Conservation (phyloP, 2,329 filamentous ascomycete species). For the Exophiala dermatitidis region DNA sequence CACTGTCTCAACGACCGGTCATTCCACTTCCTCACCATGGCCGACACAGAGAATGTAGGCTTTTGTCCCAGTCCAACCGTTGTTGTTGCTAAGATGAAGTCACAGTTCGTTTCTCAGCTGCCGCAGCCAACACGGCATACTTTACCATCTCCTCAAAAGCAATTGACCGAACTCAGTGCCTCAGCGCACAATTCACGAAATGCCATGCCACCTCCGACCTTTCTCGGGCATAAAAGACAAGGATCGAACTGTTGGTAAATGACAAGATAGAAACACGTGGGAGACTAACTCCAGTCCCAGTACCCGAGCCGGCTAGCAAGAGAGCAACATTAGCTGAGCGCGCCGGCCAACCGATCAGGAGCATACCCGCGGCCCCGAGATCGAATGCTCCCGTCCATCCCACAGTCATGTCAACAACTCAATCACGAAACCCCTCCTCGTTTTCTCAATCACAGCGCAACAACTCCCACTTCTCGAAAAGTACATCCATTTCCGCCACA, state of each 20-base stretch:
- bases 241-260: constrained; percentile 40
- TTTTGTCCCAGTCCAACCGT: neutral
- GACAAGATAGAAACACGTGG: constrained; percentile 35
- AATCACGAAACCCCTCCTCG: constrained; percentile 33
- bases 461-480: constrained; percentile 38
- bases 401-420: constrained; percentile 42
- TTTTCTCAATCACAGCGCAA: constrained; percentile 39
- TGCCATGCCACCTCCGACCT: constrained; percentile 39
- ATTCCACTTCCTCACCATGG: constrained; percentile 12
- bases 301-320: constrained; percentile 51
- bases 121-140: constrained; percentile 32
- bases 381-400: constrained; percentile 37
- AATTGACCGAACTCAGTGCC: constrained; percentile 46
- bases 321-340: constrained; percentile 53
- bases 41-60: constrained; percentile 23
- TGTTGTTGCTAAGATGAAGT: constrained; percentile 9
- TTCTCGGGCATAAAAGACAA: constrained; percentile 45
- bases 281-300: constrained; percentile 38
- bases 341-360: constrained; percentile 46
- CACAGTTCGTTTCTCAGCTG: constrained; percentile 31
- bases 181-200: constrained; percentile 49
- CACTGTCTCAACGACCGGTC: neutral
- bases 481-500: constrained; percentile 40
- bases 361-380: constrained; percentile 37
- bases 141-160: constrained; percentile 26